phyloP scores from a whole-genome alignment of 2,329 filamentous ascomycete genomes.

The Cladosporium sp. region DNA sequence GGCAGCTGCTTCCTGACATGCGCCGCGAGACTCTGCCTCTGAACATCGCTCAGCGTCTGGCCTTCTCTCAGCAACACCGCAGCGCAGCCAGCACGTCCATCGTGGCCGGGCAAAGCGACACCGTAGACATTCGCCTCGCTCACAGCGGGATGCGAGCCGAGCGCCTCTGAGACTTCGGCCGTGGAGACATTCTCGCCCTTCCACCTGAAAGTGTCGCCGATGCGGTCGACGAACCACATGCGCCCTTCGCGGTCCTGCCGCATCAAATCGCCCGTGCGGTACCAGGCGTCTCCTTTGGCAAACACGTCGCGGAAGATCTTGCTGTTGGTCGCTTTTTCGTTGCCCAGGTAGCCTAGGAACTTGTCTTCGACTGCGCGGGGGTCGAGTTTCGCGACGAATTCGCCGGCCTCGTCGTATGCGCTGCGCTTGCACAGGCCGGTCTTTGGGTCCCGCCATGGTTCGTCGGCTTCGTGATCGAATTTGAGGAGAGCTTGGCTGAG shows the following conservation, averaged over 20 bases:
- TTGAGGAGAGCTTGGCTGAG: constrained; percentile 56
- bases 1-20: constrained; percentile 60
- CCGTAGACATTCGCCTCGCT: constrained; percentile 84
- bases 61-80: constrained; percentile 55
- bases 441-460: constrained; percentile 61
- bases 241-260: constrained; percentile 67
- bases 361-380: constrained; percentile 56
- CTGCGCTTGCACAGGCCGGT: constrained; percentile 66
- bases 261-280: constrained; percentile 78
- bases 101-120: constrained; percentile 72
- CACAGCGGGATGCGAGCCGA: constrained; percentile 64
- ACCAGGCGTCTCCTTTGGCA: constrained; percentile 72
- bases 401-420: constrained; percentile 61
- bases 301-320: constrained; percentile 75
- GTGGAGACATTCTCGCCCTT: constrained; percentile 52
- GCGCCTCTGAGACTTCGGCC: constrained; percentile 68
- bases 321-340: constrained; percentile 62
- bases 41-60: constrained; percentile 29
- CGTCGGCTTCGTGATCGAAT: constrained; percentile 67
- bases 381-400: constrained; percentile 70
- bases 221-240: constrained; percentile 76
- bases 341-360: constrained; percentile 81
- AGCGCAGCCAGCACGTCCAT: constrained; percentile 79
- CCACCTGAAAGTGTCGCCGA: constrained; percentile 76
- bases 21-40: constrained; percentile 51